Evolutionary conservation across 306 rosid species (phyloP), one percentile per base, ranked within the genome.

Genomic region (Oemleria cerasiformis): DNA sequence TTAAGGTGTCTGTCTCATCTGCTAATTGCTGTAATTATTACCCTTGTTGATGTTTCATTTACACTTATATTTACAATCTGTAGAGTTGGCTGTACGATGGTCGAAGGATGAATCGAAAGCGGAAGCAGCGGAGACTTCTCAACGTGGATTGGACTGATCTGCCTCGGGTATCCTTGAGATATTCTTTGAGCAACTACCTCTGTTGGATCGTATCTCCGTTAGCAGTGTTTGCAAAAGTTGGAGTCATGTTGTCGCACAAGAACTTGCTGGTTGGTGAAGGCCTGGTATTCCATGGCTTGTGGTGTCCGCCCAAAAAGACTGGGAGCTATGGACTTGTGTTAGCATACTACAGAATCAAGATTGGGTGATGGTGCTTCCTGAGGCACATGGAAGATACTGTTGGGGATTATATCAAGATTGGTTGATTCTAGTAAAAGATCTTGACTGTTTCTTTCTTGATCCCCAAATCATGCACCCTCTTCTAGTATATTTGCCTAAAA

Each of bases 341-440:
- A 81, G 88, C 69, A 61, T 86, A 68, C 38, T 89, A 34, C 90
- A 89, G 54, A 77, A 78, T 20, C 86, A 75, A 63, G 81, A 80
- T 61, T 89, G 85, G 91, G 90, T 86, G 54, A 74, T 86, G 71
- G 75, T 77, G 66, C 71, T 86, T 41, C 60, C 85, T 1, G 77
- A 80, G 73, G 85, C 80, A 17, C 7, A 2, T 53, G 88, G 86
- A 62, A 82, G 68, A 70, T 85, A 79, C 68, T 79, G 80, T 51
- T 89, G 96, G 96, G 96, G 96, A 19, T 89, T 90, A 56, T 83
- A 77, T 66, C 75, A 47, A n/a, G 88, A 86, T 41, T 88, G 95
- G 95, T 62, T 86, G 71, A 79, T 88, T 59, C 17, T 88, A 63
- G 88, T 81, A 16, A 77, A 72, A 25, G 73, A 73, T 59, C 23